Evolutionary conservation across 2,329 filamentous ascomycete species (phyloP), one percentile per base, ranked within the genome.

Genomic region (Exophiala aquamarina): DNA sequence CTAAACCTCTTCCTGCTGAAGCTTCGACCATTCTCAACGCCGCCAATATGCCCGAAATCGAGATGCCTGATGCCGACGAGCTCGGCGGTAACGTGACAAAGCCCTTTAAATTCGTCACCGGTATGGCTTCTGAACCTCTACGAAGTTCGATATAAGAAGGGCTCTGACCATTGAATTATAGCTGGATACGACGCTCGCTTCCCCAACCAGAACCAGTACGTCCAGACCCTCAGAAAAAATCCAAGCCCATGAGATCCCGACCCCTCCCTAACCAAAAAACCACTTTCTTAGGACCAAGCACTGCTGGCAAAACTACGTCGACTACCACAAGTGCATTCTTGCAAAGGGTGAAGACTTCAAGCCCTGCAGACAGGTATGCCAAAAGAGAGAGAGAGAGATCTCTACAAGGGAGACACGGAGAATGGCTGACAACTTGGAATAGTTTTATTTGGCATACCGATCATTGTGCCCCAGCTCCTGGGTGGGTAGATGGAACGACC

Each of bases 231-330:
- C 4, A 5, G n/a, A 26, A 11, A 11, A 26, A 26, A 26, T 26
- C 23, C 11, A 6, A 26, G 11, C 23, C 23, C 23, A 26, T 26
- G 6, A 26, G 6, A n/a, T n/a, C n/a, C 6, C 23, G n/a, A 34
- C 32, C 13, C 17, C 6, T n/a, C 5, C 14, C 32, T 18, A 18
- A 34, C 32, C 32, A 34, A 18, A 31, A 31, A 8, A 21, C 17
- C 35, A 20, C n/a, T 37, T 19, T 37, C 18, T 14, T 17, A 77
- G 74, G 73, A 84, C 91, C 76, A 96, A 96, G 87, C 91, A 98
- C 84, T 98, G 93, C 89, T 98, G 93, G 93, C 94, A 98, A 75
- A 98, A 98, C 83, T 98, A 98, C 77, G 93, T 98, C 78, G 93
- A 98, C 76, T 97, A 98, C 82, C 89, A 98, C 85, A 98, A 98